Base-by-base conservation (phyloP, 305 asterid species). In the Fraxinus latifolia region DNA sequence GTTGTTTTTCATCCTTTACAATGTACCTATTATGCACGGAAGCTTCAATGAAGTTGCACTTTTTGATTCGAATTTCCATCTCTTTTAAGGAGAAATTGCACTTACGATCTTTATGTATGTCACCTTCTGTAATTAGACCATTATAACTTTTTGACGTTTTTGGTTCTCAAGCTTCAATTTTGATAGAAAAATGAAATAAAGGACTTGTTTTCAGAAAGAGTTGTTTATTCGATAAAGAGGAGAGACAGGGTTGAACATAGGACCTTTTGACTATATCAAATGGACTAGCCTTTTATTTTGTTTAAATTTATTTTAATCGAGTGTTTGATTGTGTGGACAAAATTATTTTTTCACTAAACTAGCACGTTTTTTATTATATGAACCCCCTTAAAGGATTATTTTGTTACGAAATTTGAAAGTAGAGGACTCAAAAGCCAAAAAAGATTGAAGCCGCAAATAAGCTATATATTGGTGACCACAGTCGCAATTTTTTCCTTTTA, bases 1-100 rank as follows among this genome's bases (percentile, higher is more conserved):
- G 76, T 58, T 23, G 7, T 15, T 31, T 11, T 65, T 3, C 33
- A 25, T 25, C 17, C 73, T 65, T 4, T 65, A 55, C 67, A 17
- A 7, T 5, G 67, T 55, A 70, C 79, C 76, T 50, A 75, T 7
- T 23, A 0, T 34, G 44, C 78, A 42, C 36, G 83, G 71, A 67
- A 81, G 65, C 78, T 85, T 79, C 80, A 21, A 39, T 72, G 84
- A 25, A 77, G 80, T 53, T 34, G 71, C 27, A 32, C 62, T 65
- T 29, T 3, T 21, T 21, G 6, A 62, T 23, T 65, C 73, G 73
- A 25, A 65, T 23, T 11, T 9, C 34, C 2, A 25, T 2, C 73
- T 25, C 33, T 65, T 65, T 0, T 23, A 2, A 65, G 6, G 5
- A 3, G 23, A 21, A 19, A 58, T 19, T 19, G 29, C 70, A 17